Conservation (phyloP, 75 land plant genomes). For the Picea glauca region DNA sequence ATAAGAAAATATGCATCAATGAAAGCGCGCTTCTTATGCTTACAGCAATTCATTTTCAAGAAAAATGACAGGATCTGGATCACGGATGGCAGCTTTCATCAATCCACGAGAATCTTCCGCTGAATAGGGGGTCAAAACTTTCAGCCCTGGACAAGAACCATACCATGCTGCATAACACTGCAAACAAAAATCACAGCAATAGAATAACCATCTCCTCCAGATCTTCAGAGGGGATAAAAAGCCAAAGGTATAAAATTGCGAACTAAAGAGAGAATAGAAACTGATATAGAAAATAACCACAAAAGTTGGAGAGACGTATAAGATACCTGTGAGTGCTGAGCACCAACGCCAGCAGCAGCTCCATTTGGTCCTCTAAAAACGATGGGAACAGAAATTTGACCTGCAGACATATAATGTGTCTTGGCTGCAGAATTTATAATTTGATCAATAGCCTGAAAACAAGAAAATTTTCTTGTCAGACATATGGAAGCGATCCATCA, state of each 20-base stretch:
- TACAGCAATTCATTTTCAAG: conserved; percentile 92
- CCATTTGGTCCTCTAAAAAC: conserved; percentile 98
- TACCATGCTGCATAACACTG: conserved; percentile 99
- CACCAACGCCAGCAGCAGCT: conserved; percentile 97
- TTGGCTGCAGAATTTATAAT: conserved; percentile 97
- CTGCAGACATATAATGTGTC: conserved; percentile 91
- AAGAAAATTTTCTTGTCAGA: conserved; percentile 1
- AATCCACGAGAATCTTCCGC: conserved; percentile 93
- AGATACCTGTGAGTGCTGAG: conserved; percentile 90
- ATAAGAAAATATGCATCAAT: neutral
- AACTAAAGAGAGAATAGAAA: neutral
- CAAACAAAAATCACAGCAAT: conserved; percentile 7
- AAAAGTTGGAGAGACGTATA: neutral
- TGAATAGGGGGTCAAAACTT: conserved; percentile 79
- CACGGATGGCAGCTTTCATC: conserved; percentile 88
- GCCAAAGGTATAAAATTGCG: neutral
- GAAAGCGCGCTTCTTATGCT: conserved; percentile 17
- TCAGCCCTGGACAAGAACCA: conserved; percentile 71
- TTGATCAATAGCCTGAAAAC: conserved; percentile 89
- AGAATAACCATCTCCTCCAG: neutral
- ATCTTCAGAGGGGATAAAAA: neutral
- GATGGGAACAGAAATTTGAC: conserved; percentile 85
- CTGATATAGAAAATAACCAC: neutral
- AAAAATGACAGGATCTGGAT: conserved; percentile 93
- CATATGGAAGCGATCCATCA: neutral